A percentile compares a stretch with the other conserved stretches of the same genome.
phyloP scores from a whole-genome alignment of 1,284 basidiomycete genomes.

The Trametes versicolor region DNA sequence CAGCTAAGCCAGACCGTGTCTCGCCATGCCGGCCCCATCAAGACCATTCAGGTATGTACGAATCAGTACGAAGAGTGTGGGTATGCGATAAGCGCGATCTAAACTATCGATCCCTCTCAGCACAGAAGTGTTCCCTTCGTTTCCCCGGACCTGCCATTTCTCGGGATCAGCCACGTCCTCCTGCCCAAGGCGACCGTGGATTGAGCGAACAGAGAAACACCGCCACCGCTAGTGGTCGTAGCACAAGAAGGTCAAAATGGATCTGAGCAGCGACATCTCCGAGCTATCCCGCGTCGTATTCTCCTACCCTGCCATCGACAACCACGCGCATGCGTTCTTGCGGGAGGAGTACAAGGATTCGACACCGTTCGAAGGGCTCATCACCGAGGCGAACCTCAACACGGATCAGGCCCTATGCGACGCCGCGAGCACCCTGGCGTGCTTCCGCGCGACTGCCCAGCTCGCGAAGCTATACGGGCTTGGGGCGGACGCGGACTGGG shows the following conservation, averaged over 20 bases:
- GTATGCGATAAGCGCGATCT: slow-evolving; percentile 4
- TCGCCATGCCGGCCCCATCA: too few relatives aligned
- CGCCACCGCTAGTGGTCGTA: background rate
- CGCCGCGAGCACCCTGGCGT: slow-evolving; percentile 64
- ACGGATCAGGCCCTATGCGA: slow-evolving; percentile 54
- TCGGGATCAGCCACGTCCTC: background rate
- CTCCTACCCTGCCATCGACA: slow-evolving; percentile 68
- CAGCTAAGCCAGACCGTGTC: background rate
- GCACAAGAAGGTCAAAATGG: slow-evolving; percentile 24
- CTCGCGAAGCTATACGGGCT: slow-evolving; percentile 60
- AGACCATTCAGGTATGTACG: too few relatives aligned
- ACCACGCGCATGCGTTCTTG: slow-evolving; percentile 80
- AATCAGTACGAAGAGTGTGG: too few relatives aligned
- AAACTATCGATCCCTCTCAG: background rate
- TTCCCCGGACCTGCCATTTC: background rate
- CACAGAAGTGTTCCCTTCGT: background rate
- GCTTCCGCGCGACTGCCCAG: slow-evolving; percentile 63
- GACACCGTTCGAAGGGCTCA: slow-evolving; percentile 66
- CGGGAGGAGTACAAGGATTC: slow-evolving; percentile 53
- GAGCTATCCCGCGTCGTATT: slow-evolving; percentile 34
- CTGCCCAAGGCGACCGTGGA: background rate
- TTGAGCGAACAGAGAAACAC: background rate
- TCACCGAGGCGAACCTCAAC: slow-evolving; percentile 67
- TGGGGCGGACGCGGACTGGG: slow-evolving; percentile 59
- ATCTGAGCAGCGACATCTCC: slow-evolving; percentile 31